Percentiles rank a stretch among this genome's conserved stretches.
These are phyloP conservation scores for Cercospora sesami DNA, from an alignment of 2,329 filamentous ascomycete species.

Conservation along the genomic window DNA sequence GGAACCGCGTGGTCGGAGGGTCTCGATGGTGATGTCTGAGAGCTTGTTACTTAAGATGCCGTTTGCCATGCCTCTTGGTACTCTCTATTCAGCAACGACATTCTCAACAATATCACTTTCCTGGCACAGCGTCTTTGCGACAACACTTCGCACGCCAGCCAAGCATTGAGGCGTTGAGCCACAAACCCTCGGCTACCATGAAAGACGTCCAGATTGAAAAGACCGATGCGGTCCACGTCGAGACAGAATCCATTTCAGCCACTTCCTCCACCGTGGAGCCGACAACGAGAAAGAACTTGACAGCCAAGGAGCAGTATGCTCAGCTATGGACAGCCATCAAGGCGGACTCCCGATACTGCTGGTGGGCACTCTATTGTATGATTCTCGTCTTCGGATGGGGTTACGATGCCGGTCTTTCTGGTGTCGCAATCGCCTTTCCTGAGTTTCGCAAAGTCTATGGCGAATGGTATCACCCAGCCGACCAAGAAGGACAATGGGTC, in stretches of 20 bases:
- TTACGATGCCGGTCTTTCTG: constrained; percentile 42
- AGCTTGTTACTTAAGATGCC: constrained; percentile 10
- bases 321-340: constrained; percentile 33
- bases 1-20: not conserved
- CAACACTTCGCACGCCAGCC: not conserved
- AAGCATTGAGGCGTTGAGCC: not conserved
- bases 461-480: constrained; percentile 34
- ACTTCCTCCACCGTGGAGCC: constrained; percentile 20
- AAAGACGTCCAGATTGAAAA: constrained; percentile 23
- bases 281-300: constrained; percentile 24
- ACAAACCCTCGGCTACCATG: constrained; percentile 14
- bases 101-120: not conserved
- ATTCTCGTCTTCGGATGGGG: constrained; percentile 42
- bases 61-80: constrained; percentile 10
- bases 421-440: constrained; percentile 41
- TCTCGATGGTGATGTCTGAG: not conserved
- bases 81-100: not conserved
- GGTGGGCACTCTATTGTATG: constrained; percentile 32
- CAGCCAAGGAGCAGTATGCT: constrained; percentile 31
- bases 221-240: constrained; percentile 21
- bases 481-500: constrained; percentile 32
- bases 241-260: constrained; percentile 20
- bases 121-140: not conserved
- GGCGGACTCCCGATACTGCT: constrained; percentile 30
- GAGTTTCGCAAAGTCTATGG: constrained; percentile 41